Conservation (phyloP, 441 rosid species). For the Erodium texanum region DNA sequence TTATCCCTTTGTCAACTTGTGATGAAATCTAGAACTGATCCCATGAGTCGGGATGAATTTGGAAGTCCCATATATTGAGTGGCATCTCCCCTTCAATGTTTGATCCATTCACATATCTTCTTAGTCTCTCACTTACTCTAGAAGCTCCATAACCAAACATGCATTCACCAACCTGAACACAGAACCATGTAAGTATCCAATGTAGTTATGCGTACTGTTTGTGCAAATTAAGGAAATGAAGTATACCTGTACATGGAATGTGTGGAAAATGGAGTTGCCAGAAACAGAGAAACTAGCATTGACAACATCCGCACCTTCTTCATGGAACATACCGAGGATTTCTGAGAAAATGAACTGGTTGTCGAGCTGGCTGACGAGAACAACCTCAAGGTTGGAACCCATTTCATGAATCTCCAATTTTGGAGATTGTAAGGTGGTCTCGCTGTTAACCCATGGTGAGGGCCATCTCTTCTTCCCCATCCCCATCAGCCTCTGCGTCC, state of each 20-base stretch:
- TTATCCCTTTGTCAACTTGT: neutral
- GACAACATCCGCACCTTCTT: conserved; percentile 18
- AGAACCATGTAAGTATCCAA: too few relatives aligned
- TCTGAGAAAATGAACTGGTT: conserved; percentile 8
- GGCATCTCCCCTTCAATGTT: neutral
- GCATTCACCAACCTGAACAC: neutral
- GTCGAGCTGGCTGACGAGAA: neutral
- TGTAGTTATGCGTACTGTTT: too few relatives aligned
- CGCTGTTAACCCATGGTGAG: neutral
- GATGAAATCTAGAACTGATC: neutral
- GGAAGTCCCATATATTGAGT: neutral
- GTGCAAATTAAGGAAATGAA: too few relatives aligned
- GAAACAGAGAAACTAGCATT: conserved; percentile 14
- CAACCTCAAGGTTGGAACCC: conserved; percentile 11
- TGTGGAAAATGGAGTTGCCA: conserved; percentile 6
- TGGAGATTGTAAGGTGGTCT: neutral
- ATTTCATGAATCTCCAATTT: conserved; percentile 1
- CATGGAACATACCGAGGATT: conserved; percentile 11
- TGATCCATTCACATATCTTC: neutral
- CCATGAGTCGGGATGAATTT: neutral
- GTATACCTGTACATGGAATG: conserved; percentile 11
- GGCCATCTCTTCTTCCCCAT: neutral
- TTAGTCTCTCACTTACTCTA: neutral
- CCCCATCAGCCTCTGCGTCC: conserved; percentile 3
- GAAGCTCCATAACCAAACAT: neutral